Base-by-base conservation (phyloP, 1,284 basidiomycete species). In the Naganishia albida region DNA sequence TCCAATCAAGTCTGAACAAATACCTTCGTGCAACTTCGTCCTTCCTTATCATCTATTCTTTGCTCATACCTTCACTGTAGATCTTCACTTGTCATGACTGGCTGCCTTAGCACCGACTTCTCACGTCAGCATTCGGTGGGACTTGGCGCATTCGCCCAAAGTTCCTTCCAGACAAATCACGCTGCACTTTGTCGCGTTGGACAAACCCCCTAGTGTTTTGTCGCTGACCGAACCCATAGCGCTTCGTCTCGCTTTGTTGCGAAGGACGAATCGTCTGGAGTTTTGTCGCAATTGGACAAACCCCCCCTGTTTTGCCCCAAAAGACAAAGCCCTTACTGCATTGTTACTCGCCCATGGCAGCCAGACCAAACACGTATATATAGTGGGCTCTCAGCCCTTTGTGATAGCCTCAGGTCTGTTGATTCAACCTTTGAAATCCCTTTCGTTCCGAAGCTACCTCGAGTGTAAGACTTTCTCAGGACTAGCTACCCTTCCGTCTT, bases 401-500 rank as follows among this genome's bases (percentile, higher is more conserved):
- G 46, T 48, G 23, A 48, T 20, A 48, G 46, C 18, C 46, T 48
- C 46, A 23, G 16, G 46, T 12, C 23, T 48, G 7, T 20, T 48
- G 46, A 20, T 23, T 48, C n/a, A 53, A 28, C 28, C 51, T 53
- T 53, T 53, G 51, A 38, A 20, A 39, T 2, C 6, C 51, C 18
- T 4, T 53, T 53, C 38, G 39, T 53, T 53, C 34, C 51, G 30
- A 53, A 38, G 51, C 30, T 53, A 53, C 51, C 51, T 53, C 34
- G 51, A 53, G 51, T 38, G 51, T 30, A 53, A 53, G 51, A 53
- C 51, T 38, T 53, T 53, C 51, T 20, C 46, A 48, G 51, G 51
- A 53, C 10, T 39, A 53, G 34, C 51, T 53, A 53, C 30, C 51
- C 30, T 53, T 53, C 46, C 34, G 30, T 38, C 51, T 53, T 53